Conservation (phyloP, 495 filamentous ascomycete species). For the Immersiella caudata region DNA sequence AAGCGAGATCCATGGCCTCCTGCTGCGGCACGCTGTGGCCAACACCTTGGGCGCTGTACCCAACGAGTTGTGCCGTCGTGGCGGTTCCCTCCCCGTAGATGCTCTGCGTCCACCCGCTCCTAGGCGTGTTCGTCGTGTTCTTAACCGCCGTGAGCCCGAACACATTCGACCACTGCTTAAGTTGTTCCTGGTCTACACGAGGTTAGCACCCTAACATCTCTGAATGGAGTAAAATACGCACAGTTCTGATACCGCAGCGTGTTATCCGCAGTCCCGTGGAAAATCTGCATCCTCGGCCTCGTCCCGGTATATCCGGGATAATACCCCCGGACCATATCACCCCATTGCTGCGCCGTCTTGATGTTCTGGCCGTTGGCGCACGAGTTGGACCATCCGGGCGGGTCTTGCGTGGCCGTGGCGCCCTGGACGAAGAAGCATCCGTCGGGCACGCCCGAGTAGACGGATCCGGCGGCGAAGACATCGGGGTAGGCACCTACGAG, state of each 20-base stretch:
- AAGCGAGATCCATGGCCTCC: constrained; percentile 48
- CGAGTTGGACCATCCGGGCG: constrained; percentile 50
- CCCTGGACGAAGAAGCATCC: constrained; percentile 52
- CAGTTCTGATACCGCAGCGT: constrained; percentile 49
- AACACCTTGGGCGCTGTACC: constrained; percentile 51
- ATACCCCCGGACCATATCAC: constrained; percentile 48
- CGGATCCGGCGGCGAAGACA: constrained; percentile 52
- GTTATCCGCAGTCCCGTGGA: constrained; percentile 48
- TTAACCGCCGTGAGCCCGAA: constrained; percentile 41
- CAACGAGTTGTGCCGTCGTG: constrained; percentile 48
- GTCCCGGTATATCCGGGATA: constrained; percentile 55
- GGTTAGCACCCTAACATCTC: background rate
- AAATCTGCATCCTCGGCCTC: constrained; percentile 53
- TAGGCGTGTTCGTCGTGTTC: constrained; percentile 45
- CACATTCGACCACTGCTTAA: constrained; percentile 44
- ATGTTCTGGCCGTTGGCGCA: constrained; percentile 51
- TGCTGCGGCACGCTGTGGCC: constrained; percentile 53
- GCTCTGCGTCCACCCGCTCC: constrained; percentile 56
- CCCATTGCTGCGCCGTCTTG: constrained; percentile 54
- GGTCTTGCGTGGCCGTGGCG: constrained; percentile 46
- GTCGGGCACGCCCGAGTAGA: constrained; percentile 55
- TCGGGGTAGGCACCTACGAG: constrained; percentile 54
- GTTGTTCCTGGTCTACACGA: constrained; percentile 26
- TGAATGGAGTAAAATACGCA: constrained; percentile 4
- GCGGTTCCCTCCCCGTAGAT: constrained; percentile 54